Conservation (phyloP, 192 early-diverging fungal species). For the Globomyces pollinis-pini region DNA sequence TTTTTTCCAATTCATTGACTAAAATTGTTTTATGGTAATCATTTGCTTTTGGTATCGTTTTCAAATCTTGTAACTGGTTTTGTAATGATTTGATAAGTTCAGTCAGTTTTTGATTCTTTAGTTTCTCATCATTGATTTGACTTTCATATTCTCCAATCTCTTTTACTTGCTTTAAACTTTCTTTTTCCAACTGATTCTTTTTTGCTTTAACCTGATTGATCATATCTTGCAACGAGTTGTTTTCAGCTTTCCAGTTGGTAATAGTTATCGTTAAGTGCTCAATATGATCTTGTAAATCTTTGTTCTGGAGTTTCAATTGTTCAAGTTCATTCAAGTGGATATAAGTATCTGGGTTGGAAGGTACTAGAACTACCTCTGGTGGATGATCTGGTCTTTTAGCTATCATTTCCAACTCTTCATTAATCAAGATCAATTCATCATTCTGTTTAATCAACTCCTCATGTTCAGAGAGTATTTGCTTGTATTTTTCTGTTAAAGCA, state of each 20-base stretch:
- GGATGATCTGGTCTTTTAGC: not conserved
- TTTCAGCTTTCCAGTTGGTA: constrained; percentile 6
- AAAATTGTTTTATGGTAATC: too few relatives aligned
- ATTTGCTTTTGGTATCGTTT: too few relatives aligned
- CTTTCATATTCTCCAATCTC: not conserved
- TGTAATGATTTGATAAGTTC: constrained; percentile 12
- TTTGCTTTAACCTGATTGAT: not conserved
- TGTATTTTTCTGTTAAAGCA: constrained; percentile 2
- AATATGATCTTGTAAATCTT: not conserved
- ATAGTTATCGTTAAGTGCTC: constrained; percentile 6
- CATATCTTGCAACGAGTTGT: not conserved
- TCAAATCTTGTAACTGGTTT: not conserved
- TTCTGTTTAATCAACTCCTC: not conserved
- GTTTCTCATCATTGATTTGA: constrained; percentile 7
- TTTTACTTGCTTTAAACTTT: not conserved
- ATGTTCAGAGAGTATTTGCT: not conserved
- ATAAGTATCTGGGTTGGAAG: not conserved
- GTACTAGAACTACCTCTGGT: constrained; percentile 6
- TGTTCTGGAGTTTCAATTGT: not conserved
- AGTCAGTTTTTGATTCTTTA: constrained; percentile 8
- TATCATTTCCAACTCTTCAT: not conserved
- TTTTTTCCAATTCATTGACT: too few relatives aligned
- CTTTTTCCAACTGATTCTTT: not conserved
- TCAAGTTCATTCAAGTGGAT: not conserved
- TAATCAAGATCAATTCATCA: not conserved